These are phyloP conservation scores for Chlamydomonas incerta DNA, from an alignment of 139 green algal species.

Conservation along the genomic window DNA sequence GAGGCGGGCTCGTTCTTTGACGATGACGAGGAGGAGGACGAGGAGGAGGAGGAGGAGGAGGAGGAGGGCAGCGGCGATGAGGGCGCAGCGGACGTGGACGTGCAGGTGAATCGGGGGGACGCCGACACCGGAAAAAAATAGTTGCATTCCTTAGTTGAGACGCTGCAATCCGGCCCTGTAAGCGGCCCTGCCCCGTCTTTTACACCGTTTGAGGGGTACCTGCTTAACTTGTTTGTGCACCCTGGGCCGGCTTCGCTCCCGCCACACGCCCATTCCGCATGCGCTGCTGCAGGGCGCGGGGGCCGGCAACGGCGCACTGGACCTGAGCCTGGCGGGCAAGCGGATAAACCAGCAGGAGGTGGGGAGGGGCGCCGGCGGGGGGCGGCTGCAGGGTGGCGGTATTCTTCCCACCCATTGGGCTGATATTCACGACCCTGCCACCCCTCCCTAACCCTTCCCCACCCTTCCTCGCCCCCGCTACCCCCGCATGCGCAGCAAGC, in stretches of 20 bases:
- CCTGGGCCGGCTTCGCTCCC: too few relatives aligned
- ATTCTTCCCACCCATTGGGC: too few relatives aligned
- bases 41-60: neutral
- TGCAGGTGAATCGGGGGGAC: neutral
- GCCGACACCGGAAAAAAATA: neutral
- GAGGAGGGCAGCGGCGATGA: neutral
- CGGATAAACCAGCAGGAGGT: constrained; percentile 30
- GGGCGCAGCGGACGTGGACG: neutral
- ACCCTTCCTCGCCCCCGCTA: neutral
- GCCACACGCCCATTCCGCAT: neutral
- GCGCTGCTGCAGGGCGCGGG: neutral
- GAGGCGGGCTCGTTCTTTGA: neutral
- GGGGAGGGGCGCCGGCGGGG: neutral
- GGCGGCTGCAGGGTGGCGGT: neutral
- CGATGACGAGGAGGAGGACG: neutral
- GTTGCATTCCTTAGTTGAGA: neutral
- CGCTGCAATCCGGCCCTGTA: neutral
- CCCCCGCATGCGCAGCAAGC: constrained; percentile 5
- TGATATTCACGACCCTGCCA: too few relatives aligned
- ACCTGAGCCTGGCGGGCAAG: constrained; percentile 15
- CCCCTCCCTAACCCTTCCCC: neutral
- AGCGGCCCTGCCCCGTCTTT: too few relatives aligned
- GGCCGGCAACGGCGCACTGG: neutral
- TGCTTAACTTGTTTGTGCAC: too few relatives aligned
- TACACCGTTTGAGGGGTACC: too few relatives aligned